Base-by-base conservation (phyloP, 148 eudicot species). In the Spergularia bocconei region DNA sequence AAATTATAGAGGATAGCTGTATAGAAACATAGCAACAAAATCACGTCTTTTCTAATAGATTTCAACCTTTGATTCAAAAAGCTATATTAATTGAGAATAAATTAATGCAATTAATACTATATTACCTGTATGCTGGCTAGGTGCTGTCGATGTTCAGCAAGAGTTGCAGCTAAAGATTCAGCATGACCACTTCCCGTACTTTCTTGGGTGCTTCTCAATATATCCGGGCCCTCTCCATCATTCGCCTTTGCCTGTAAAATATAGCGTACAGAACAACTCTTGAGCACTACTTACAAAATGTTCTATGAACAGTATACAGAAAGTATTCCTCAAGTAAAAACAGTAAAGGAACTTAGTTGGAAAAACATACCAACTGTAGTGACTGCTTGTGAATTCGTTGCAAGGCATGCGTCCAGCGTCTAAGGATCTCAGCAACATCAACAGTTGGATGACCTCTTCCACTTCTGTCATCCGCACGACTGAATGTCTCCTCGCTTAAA, bases 371-470 rank as follows among this genome's bases (percentile, higher is more conserved):
- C 91, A 95, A 78, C 70, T 88, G 96, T 72, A 95, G 86, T n/a
- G 98, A 92, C 79, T 95, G 97, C 72, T 92, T 95, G 84, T 95
- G 97, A 76, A 95, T 92, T 74, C 98, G 85, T 72, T 95, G 98
- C 59, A 95, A 82, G 62, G 97, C 96, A 92, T 95, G 98, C 4
- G 98, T 95, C 98, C 98, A 95, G 61, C 98, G 93, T 77, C 98
- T 82, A 77, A 95, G 88, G 55, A 92, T 86, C 82, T 95, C 98
- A 33, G 98, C 98, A 72, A 95, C 87, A 87, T 95, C 98, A 74
- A 95, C 98, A 76, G 93, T 88, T 19, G 92, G 86, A 58, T 95
- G 90, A 67, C 86, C 86, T 89, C 92, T 89, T 63, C 85, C 91
- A 71, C 74, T 82, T 85, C 90, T 84, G 57, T 95, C 97, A 86